phyloP scores from a whole-genome alignment of 345 rosid genomes.

The Pelargonium nanum region DNA sequence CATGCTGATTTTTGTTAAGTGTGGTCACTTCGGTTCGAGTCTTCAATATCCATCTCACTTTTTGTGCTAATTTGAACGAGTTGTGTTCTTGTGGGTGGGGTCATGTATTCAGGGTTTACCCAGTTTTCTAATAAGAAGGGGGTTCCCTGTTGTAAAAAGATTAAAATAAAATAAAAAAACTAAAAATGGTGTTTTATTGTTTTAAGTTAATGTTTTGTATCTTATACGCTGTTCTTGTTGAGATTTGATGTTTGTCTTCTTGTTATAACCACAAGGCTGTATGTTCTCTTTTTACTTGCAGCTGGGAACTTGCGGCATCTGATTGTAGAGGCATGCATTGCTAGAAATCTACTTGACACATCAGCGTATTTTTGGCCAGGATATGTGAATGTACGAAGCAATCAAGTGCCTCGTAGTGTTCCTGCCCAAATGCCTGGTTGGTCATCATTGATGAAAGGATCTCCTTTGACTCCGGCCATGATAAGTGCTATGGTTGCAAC shows the following conservation, averaged over 20 bases:
- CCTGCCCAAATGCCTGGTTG: constrained; percentile 53
- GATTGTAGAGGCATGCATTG: constrained; percentile 90
- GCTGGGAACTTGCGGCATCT: constrained; percentile 96
- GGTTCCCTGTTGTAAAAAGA: background rate
- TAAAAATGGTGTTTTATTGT: no score
- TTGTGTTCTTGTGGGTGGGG: no score
- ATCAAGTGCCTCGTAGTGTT: constrained; percentile 51
- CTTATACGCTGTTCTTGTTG: background rate
- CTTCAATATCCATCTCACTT: no score
- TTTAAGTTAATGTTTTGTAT: background rate
- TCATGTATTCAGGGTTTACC: no score
- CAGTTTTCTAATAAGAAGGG: background rate
- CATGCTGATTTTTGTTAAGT: no score
- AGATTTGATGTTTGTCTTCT: background rate
- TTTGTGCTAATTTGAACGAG: no score
- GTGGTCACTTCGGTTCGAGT: no score
- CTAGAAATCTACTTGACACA: constrained; percentile 80
- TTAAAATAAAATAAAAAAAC: no score
- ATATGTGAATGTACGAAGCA: constrained; percentile 42
- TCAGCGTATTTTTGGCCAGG: constrained; percentile 93
- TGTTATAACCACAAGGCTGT: background rate
- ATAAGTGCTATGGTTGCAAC: constrained; percentile 55
- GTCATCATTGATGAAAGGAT: constrained; percentile 85
- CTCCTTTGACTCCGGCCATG: constrained; percentile 63
- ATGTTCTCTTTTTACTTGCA: constrained; percentile 22